phyloP scores from a whole-genome alignment of 148 eudicot species.

The Gaultheria prostrata region DNA sequence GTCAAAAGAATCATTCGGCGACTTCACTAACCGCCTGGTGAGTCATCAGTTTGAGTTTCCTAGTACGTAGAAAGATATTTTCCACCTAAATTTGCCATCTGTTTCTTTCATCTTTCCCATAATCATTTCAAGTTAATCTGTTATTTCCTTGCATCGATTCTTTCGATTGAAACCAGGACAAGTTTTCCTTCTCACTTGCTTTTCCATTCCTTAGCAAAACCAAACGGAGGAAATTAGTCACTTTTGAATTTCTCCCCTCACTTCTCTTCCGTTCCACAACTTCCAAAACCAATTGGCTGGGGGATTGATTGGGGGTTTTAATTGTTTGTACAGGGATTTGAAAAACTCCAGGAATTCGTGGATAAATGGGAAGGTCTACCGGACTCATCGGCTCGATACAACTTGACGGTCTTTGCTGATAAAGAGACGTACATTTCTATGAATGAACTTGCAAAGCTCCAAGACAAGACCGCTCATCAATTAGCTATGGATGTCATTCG shows the following conservation, averaged over 20 bases:
- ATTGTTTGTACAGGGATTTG: conserved; percentile 60
- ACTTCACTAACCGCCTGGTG: conserved; percentile 79
- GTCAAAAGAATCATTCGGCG: conserved; percentile 82
- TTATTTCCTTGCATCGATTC: background rate
- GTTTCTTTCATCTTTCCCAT: background rate
- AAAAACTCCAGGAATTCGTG: conserved; percentile 72
- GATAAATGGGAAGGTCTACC: conserved; percentile 78
- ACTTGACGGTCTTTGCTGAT: conserved; percentile 73
- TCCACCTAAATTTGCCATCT: background rate
- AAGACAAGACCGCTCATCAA: conserved; percentile 79
- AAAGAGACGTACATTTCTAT: conserved; percentile 65
- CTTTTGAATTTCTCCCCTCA: background rate
- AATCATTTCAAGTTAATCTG: background rate
- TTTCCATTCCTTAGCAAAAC: background rate
- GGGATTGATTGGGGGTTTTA: background rate
- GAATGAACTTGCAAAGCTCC: conserved; percentile 63
- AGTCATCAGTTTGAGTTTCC: conserved; percentile 18
- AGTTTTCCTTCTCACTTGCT: background rate
- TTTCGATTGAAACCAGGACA: background rate
- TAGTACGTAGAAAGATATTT: background rate
- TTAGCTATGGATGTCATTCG: conserved; percentile 74
- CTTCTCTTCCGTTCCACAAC: background rate
- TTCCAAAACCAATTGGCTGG: background rate
- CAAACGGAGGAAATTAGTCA: background rate
- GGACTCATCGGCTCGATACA: conserved; percentile 34